phyloP scores from a whole-genome alignment of 192 early-diverging fungal genomes.

The Pilaira anomala region DNA sequence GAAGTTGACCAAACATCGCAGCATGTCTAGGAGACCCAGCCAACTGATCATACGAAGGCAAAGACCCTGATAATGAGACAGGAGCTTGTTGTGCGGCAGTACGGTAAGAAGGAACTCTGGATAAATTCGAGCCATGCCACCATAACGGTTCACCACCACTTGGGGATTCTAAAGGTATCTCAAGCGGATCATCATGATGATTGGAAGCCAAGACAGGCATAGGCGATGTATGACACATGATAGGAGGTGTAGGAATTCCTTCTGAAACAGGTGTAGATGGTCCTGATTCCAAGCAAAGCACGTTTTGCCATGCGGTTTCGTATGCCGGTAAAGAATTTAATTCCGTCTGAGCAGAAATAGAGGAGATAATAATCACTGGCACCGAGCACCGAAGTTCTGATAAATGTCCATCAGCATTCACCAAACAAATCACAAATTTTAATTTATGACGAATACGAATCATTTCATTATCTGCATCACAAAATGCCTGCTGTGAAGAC shows the following conservation, averaged over 20 bases:
- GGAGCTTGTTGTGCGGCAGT: constrained; percentile 9
- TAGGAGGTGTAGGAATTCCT: too few relatives aligned
- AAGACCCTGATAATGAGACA: neutral
- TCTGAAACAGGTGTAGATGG: too few relatives aligned
- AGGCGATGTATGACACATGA: too few relatives aligned
- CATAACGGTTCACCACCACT: neutral
- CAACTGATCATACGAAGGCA: constrained; percentile 14
- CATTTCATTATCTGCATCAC: constrained; percentile 27
- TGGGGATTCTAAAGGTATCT: neutral
- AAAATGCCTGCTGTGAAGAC: constrained; percentile 11
- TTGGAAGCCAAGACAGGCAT: too few relatives aligned
- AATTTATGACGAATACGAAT: constrained; percentile 36
- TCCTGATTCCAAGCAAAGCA: too few relatives aligned
- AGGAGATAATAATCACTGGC: constrained; percentile 28
- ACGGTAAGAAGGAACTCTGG: constrained; percentile 24
- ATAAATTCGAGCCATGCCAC: constrained; percentile 26
- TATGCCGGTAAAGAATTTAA: constrained; percentile 27
- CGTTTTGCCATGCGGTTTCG: constrained; percentile 15
- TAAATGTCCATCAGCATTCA: constrained; percentile 17
- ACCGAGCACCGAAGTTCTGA: constrained; percentile 34
- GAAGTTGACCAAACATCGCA: too few relatives aligned
- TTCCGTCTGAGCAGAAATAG: too few relatives aligned
- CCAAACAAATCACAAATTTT: constrained; percentile 27
- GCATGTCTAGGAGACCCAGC: neutral
- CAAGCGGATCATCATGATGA: too few relatives aligned